A percentile compares a stretch with the other conserved stretches of the same genome.
Evolutionary conservation across 2,329 filamentous ascomycete genomes (phyloP).

Genomic region (Cladosporium sp.): DNA sequence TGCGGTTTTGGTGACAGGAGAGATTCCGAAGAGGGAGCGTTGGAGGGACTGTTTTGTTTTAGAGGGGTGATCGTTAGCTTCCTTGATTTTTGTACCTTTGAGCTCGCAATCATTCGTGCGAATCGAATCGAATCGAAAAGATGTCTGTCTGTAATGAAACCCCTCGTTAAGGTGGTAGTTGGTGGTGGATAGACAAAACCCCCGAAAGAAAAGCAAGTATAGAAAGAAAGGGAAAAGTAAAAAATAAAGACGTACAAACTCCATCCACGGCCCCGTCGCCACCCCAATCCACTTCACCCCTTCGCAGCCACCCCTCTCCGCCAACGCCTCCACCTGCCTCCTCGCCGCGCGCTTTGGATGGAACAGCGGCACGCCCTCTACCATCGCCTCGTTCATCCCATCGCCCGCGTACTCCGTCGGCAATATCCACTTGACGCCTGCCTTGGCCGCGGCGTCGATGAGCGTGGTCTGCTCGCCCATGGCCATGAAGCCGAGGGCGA

Average conservation of each 20-base stretch:
- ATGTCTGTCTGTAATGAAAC: too few relatives aligned
- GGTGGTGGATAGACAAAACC: too few relatives aligned
- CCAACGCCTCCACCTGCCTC: slow-evolving; percentile 29
- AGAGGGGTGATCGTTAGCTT: too few relatives aligned
- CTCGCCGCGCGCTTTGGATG: slow-evolving; percentile 22
- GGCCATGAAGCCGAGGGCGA: slow-evolving; percentile 33
- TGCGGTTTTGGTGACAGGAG: slow-evolving; percentile 25
- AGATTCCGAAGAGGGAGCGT: slow-evolving; percentile 41
- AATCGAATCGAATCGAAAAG: too few relatives aligned
- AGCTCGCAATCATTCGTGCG: too few relatives aligned
- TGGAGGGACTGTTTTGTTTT: background rate
- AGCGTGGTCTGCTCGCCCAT: slow-evolving; percentile 27
- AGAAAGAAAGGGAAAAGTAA: background rate
- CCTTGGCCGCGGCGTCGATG: slow-evolving; percentile 30
- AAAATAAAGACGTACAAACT: slow-evolving; percentile 20
- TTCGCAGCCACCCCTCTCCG: slow-evolving; percentile 25
- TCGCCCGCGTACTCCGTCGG: slow-evolving; percentile 31
- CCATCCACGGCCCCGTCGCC: slow-evolving; percentile 34
- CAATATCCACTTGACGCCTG: slow-evolving; percentile 33
- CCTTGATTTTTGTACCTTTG: too few relatives aligned
- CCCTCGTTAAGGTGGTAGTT: background rate
- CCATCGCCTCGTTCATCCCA: slow-evolving; percentile 24
- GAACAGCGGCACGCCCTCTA: slow-evolving; percentile 24
- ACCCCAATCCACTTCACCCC: slow-evolving; percentile 44
- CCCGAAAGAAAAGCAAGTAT: too few relatives aligned